Conservation (phyloP, 2,329 filamentous ascomycete genomes). For the Xylariaceae sp. region DNA sequence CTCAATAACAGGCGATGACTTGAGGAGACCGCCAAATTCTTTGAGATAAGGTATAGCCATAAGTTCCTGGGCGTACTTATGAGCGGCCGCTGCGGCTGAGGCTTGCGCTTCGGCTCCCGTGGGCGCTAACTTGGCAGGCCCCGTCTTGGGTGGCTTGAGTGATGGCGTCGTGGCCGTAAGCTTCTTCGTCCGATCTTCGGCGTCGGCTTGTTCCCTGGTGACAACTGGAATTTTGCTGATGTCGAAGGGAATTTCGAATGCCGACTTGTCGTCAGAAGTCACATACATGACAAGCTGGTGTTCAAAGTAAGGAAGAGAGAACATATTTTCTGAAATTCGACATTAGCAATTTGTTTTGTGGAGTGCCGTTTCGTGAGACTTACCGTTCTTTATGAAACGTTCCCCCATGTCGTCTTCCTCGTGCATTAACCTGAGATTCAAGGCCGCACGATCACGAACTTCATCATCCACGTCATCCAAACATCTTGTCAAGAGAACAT, state of each 20-base stretch:
- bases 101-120: constrained; percentile 71
- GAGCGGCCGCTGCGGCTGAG: constrained; percentile 72
- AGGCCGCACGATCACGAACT: constrained; percentile 88
- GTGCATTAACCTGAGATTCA: constrained; percentile 88
- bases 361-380: constrained; percentile 23
- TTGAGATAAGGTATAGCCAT: constrained; percentile 87
- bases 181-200: constrained; percentile 95
- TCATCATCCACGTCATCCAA: constrained; percentile 97
- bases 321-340: constrained; percentile 73
- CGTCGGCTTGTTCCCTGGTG: constrained; percentile 90
- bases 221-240: constrained; percentile 88
- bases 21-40: constrained; percentile 84
- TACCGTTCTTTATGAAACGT: constrained; percentile 90
- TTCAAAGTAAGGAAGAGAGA: constrained; percentile 89
- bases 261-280: constrained; percentile 82
- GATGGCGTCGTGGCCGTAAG: constrained; percentile 88
- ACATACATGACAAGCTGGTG: constrained; percentile 98
- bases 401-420: constrained; percentile 84
- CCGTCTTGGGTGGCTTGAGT: constrained; percentile 84
- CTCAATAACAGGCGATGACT: constrained; percentile 81
- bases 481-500: constrained; percentile 87
- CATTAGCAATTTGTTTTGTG: not conserved
- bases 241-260: constrained; percentile 83
- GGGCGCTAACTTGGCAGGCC: constrained; percentile 66
- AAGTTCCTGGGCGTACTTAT: constrained; percentile 85